phyloP scores from a whole-genome alignment of 805 yeast genomes.

The Candida krabiensis region DNA sequence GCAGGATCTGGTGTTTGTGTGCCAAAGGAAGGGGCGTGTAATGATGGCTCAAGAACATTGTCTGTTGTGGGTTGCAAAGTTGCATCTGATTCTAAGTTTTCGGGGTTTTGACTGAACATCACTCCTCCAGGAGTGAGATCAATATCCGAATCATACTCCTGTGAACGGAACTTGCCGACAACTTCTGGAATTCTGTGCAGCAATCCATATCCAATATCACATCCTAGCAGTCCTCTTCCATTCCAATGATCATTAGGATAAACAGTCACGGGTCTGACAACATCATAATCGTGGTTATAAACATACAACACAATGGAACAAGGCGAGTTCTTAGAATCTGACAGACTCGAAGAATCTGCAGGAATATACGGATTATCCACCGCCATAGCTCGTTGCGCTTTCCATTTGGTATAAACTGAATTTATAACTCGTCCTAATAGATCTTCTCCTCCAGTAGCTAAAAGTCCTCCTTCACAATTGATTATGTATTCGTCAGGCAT shows the following conservation, averaged over 20 bases:
- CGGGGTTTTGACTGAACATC: constrained; percentile 15
- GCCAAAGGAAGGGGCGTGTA: constrained; percentile 26
- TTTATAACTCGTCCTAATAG: constrained; percentile 66
- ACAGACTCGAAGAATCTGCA: constrained; percentile 28
- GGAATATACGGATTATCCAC: constrained; percentile 10
- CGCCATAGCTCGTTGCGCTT: constrained; percentile 9
- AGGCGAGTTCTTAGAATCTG: constrained; percentile 10
- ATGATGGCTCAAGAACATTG: constrained; percentile 20
- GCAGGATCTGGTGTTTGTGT: constrained; percentile 7
- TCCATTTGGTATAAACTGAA: constrained; percentile 44
- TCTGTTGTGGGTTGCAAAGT: constrained; percentile 12
- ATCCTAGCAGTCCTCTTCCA: constrained; percentile 83
- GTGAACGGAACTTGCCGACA: constrained; percentile 39
- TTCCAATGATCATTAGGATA: constrained; percentile 73
- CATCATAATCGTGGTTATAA: constrained; percentile 84
- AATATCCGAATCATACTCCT: constrained; percentile 20
- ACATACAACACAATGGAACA: constrained; percentile 60
- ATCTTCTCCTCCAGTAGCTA: constrained; percentile 86
- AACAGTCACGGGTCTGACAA: constrained; percentile 85
- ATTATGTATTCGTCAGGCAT: constrained; percentile 87
- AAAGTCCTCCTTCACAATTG: constrained; percentile 82
- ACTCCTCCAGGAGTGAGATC: constrained; percentile 27
- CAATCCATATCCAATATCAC: constrained; percentile 93
- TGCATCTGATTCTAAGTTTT: not conserved
- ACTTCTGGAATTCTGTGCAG: constrained; percentile 73